Evolutionary conservation across 306 rosid genomes (phyloP), one percentile per base, ranked within the genome.

Genomic region (Cucurbita pepo): DNA sequence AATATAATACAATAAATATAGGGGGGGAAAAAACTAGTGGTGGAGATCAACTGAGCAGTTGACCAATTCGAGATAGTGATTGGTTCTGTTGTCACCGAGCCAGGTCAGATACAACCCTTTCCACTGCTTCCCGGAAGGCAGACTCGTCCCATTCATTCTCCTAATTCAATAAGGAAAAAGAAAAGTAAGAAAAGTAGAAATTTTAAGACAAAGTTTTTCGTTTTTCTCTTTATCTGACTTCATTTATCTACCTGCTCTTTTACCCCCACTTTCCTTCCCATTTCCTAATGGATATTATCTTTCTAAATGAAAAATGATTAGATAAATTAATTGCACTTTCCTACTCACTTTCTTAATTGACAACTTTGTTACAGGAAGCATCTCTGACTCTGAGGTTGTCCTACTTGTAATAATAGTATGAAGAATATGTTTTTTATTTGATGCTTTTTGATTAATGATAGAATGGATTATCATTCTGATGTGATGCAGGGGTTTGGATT

Each of bases 41-140:
- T 52, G 61, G 45, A 50, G 59, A 69, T 25, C 14, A 51, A 50
- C 51, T 21, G 72, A 45, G 16, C 6, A 71, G 75, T 71, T 53
- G 75, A 71, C 60, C 47, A 37, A 40, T 38, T 11, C 1, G 9
- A 64, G 53, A 64, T 64, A 16, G 10, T 7, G 53, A 19, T 12
- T 64, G 36, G 71, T 43, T 37, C 18, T 18, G 15, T 3, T 43
- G n/a, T 71, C 60, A 54, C 21, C 10, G 80, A 69, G 58, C 73
- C 80, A 82, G 69, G 78, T 82, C 84, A 78, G 78, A 80, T 70
- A 80, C 87, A 7, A 85, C 81, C 62, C 90, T 82, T 60, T 77
- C 84, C 63, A 85, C 83, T 70, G 92, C 90, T 83, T 88, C 92
- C 77, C 10, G 74, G 87, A 88, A 88, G 84, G 78, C 69, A 21